phyloP scores from a whole-genome alignment of 2,329 filamentous ascomycete genomes.

The Penicillium italicum region DNA sequence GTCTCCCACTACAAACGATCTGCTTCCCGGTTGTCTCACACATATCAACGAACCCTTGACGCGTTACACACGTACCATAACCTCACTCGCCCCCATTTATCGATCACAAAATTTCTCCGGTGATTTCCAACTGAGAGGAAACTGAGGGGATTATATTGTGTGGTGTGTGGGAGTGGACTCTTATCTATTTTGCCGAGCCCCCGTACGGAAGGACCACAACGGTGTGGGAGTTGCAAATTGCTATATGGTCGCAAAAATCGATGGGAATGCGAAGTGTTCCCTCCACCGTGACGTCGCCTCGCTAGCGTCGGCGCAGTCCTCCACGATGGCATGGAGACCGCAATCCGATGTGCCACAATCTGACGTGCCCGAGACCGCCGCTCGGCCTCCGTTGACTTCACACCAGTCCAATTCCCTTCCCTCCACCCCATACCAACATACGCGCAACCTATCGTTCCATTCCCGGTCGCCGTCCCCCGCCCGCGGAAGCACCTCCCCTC shows the following conservation, averaged over 20 bases:
- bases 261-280: conserved; percentile 43
- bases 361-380: conserved; percentile 35
- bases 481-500: conserved; percentile 74
- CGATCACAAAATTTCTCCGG: neutral
- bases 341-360: conserved; percentile 29
- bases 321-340: conserved; percentile 43
- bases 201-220: conserved; percentile 17
- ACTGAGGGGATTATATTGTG: conserved; percentile 7
- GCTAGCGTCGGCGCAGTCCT: conserved; percentile 40
- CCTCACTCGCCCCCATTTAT: neutral
- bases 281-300: conserved; percentile 42
- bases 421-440: conserved; percentile 86
- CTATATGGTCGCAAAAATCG: conserved; percentile 42
- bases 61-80: neutral
- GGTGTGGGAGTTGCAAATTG: conserved; percentile 30
- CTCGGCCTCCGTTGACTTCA: conserved; percentile 52
- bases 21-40: neutral
- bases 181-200: conserved; percentile 11
- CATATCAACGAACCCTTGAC: conserved; percentile 2
- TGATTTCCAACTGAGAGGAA: conserved; percentile 1
- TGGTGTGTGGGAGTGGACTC: conserved; percentile 10
- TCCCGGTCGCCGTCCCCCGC: conserved; percentile 79
- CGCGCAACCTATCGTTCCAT: conserved; percentile 74
- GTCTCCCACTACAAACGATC: conserved; percentile 4
- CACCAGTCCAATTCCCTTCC: conserved; percentile 86